Evolutionary conservation across 139 green algal genomes (phyloP), one percentile per base, ranked within the genome.

Genomic region (Zygnema cylindricum): DNA sequence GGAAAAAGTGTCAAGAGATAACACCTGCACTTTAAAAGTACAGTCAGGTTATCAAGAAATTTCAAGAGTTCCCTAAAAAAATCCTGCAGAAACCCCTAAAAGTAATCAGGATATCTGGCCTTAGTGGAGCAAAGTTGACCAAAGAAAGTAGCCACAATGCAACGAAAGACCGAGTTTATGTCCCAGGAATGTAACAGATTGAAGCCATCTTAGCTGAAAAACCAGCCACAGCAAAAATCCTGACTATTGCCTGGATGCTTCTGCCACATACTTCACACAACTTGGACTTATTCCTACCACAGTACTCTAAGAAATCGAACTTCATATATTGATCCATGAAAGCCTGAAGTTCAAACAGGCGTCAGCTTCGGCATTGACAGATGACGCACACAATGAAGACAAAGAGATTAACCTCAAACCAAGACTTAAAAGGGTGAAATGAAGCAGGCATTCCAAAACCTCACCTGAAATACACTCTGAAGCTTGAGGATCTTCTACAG

Each of bases 381-480:
- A 73, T 73, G 57, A 73, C 21, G 36, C 71, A 7, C 38, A 40
- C 71, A 79, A 16, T 43, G 36, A 16, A 43, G 36, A 73, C 57
- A 73, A 30, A 73, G 38, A 79, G 21, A 43, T 79, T 3, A 41
- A 79, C 71, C 16, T 41, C 71, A 41, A 79, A 16, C 36, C 7
- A 79, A 79, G 38, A 3, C 3, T 35, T 73, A 30, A 30, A 30
- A 73, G 57, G 25, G 30, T 73, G 30, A 25, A 73, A 30, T 73
- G 25, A 30, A n/a, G n/a, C n/a, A n/a, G n/a, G n/a, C n/a, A n/a
- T n/a, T n/a, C n/a, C n/a, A n/a, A n/a, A n/a, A n/a, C n/a, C 49
- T 63, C 71, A 79, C 71, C 71, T 79, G 71, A 79, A 40, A 40
- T 7, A 16, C 16, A 79, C 38, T 79, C 38, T 3, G 71, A 54